Base-by-base conservation (phyloP, 768 basidiomycete genomes). In the Lactarius sp. region DNA sequence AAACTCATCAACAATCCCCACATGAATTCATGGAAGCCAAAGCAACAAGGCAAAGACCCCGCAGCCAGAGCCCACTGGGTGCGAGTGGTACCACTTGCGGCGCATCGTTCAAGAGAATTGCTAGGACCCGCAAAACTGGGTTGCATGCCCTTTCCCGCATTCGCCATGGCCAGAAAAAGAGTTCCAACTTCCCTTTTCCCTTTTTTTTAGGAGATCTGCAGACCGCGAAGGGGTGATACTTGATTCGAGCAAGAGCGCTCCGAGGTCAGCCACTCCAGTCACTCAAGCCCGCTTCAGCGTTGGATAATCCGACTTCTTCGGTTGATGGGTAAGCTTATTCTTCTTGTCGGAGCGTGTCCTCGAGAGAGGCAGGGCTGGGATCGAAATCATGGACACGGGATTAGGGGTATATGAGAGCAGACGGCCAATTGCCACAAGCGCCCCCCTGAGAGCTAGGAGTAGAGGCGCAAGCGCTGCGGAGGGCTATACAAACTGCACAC, bases 301-400 rank as follows among this genome's bases (percentile, higher is more conserved):
- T 20, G 20, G 47, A 60, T 60, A 49, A 22, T 27, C 59, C 58
- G 59, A 64, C 46, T 27, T 41, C 42, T 44, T 64, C 63, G 57
- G 58, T 27, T 44, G 47, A 64, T 59, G 39, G 56, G 34, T 52
- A 52, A 63, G 62, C 41, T 39, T 50, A 20, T 13, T 31, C 55
- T 33, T 9, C 46, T n/a, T 49, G 46, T 18, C 7, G 46, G 31
- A 33, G 31, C 22, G 52, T 61, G 33, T 27, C 34, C 36, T 47
- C 46, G 47, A 49, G 47, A 44, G 42, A 44, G 9, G 20, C 13
- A 9, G 47, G 5, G 47, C 47, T 22, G 20, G 47, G 22, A 49
- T 27, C 49, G 27, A 34, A 58, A 31, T 46, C 49, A 58, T 47
- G 33, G 34, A 37, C 46, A 36, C 46, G 46, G 42, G 46, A 47